Base-by-base conservation (phyloP, 1,139 yeast genomes). In the Saccharomyces hybrid region DNA sequence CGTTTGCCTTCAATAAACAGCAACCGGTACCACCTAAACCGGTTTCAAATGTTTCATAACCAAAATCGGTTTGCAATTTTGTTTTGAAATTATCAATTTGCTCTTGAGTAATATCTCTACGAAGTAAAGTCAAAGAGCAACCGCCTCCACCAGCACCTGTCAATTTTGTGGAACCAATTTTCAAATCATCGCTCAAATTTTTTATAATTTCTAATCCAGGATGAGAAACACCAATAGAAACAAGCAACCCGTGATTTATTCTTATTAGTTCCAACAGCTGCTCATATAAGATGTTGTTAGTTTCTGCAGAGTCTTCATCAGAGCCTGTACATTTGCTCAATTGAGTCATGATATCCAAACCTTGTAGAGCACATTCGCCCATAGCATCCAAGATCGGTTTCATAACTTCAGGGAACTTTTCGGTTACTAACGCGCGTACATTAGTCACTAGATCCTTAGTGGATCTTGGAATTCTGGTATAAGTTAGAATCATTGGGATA, bases 131-230 rank as follows among this genome's bases (percentile, higher is more conserved):
- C 55, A 95, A 85, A 20, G 97, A 96, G 74, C 99, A 93, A 1
- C 99, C 99, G 48, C 99, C 99, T 20, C 99, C 99, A 28, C 99
- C 99, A 0, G 99, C 99, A 47, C 99, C 99, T 0, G 99, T 93
- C 57, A 93, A 77, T 70, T 93, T 93, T 1, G 99, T 91, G 56
- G 88, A 84, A 5, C 99, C 99, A 34, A 93, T 71, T 1, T 74
- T 67, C 54, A 81, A 66, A 49, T 74, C 76, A 64, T 86, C 91
- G 25, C 88, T 79, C 16, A 83, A 74, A 25, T 80, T 73, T 62
- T 83, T 84, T 50, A 91, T 81, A 52, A 76, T 75, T 67, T 93
- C 98, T 56, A 93, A 75, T 20, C 85, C 77, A 3, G 97, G 96
- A 69, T 95, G 99, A 13, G 96, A 86, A 6, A 95, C 99, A 1